Conservation (phyloP, 2,329 filamentous ascomycete genomes). For the Biscogniauxia marginata region DNA sequence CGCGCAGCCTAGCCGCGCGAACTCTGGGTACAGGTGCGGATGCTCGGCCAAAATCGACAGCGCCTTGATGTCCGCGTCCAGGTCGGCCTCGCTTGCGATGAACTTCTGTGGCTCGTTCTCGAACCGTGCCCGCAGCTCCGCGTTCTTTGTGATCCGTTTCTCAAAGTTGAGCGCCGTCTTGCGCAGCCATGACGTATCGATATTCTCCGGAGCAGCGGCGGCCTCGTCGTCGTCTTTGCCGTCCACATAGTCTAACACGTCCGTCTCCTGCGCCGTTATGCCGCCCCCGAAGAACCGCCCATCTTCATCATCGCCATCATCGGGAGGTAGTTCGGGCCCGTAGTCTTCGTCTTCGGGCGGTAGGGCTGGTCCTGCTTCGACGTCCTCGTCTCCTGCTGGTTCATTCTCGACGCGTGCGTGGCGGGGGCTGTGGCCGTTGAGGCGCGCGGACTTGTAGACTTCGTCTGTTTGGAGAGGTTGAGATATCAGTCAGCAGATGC, state of each 20-base stretch:
- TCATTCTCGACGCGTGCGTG: slow-evolving; percentile 47
- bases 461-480: slow-evolving; percentile 47
- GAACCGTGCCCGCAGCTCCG: slow-evolving; percentile 70
- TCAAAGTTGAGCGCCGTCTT: slow-evolving; percentile 82
- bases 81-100: slow-evolving; percentile 65
- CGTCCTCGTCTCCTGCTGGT: slow-evolving; percentile 39
- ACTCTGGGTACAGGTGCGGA: slow-evolving; percentile 52
- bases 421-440: slow-evolving; percentile 44
- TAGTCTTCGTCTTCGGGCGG: slow-evolving; percentile 42
- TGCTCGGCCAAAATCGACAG: slow-evolving; percentile 87
- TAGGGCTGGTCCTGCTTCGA: slow-evolving; percentile 50
- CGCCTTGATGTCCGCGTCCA: slow-evolving; percentile 84
- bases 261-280: slow-evolving; percentile 74
- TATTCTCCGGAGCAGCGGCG: slow-evolving; percentile 61
- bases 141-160: slow-evolving; percentile 86
- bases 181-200: slow-evolving; percentile 81
- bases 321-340: slow-evolving; percentile 28
- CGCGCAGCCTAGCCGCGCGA: slow-evolving; percentile 30
- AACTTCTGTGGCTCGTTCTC: slow-evolving; percentile 31
- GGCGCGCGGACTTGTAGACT: slow-evolving; percentile 62
- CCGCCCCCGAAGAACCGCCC: slow-evolving; percentile 95
- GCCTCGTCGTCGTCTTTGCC: slow-evolving; percentile 36
- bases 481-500: too few species aligned
- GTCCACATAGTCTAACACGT: slow-evolving; percentile 87
- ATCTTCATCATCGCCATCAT: slow-evolving; percentile 71